Conservation (phyloP, 2,329 filamentous ascomycete genomes). For the Lecanosticta acicola region DNA sequence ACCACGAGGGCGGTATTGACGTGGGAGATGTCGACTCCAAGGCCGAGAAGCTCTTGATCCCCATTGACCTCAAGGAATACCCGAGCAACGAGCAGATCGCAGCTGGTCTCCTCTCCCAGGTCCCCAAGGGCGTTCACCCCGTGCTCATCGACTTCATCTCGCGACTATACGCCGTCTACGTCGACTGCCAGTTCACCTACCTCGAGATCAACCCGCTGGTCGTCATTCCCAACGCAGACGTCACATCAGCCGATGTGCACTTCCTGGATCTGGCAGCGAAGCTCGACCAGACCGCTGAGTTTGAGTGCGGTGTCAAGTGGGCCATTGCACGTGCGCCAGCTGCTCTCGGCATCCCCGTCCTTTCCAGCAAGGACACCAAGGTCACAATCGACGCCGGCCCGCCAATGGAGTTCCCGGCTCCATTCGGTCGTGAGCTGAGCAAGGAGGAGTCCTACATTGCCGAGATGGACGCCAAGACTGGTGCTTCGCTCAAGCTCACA, state of each 20-base stretch:
- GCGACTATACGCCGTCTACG: slow-evolving; percentile 95
- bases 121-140: slow-evolving; percentile 92
- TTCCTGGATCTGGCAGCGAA: slow-evolving; percentile 99
- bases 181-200: slow-evolving; percentile 99
- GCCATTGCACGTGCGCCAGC: slow-evolving; percentile 87
- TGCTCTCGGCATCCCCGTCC: slow-evolving; percentile 74
- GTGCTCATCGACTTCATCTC: slow-evolving; percentile 99
- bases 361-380: slow-evolving; percentile 57
- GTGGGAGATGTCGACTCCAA: slow-evolving; percentile 98
- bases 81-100: slow-evolving; percentile 96
- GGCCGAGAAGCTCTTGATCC: slow-evolving; percentile 96
- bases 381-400: slow-evolving; percentile 93
- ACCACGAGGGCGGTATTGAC: slow-evolving; percentile 98
- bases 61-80: slow-evolving; percentile 89
- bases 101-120: slow-evolving; percentile 76
- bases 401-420: slow-evolving; percentile 97
- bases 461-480: slow-evolving; percentile 97
- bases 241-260: slow-evolving; percentile 88
- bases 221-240: slow-evolving; percentile 88
- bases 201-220: slow-evolving; percentile 99
- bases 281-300: slow-evolving; percentile 97
- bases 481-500: slow-evolving; percentile 96
- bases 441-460: slow-evolving; percentile 99
- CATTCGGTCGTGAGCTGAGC: slow-evolving; percentile 95
- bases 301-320: slow-evolving; percentile 99